Conservation (phyloP, 371 early-diverging fungal species). For the Mucor circinelloides region DNA sequence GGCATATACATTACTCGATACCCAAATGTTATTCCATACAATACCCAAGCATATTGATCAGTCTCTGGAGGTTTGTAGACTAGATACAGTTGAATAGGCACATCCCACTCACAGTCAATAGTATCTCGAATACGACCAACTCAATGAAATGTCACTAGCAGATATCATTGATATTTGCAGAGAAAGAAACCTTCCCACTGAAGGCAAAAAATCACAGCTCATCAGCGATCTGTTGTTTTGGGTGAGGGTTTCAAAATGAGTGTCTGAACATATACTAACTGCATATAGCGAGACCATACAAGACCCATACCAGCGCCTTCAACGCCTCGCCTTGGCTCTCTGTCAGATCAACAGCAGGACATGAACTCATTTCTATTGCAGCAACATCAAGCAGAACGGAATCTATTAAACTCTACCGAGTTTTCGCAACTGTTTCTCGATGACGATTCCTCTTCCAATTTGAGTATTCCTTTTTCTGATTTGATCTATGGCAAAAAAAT, state of each 20-base stretch:
- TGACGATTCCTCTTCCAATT: constrained; percentile 27
- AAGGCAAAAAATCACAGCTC: constrained; percentile 64
- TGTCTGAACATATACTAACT: not conserved
- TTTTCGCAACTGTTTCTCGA: constrained; percentile 56
- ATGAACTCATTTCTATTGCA: constrained; percentile 21
- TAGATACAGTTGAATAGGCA: not conserved
- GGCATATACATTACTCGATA: not conserved
- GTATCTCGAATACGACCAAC: constrained; percentile 6
- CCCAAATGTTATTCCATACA: constrained; percentile 10
- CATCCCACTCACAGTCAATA: not conserved
- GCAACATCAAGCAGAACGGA: constrained; percentile 20
- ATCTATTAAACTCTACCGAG: constrained; percentile 53
- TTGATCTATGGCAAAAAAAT: constrained; percentile 64
- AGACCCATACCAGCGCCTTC: constrained; percentile 72
- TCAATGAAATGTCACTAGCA: constrained; percentile 47
- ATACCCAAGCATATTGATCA: constrained; percentile 33
- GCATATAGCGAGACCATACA: constrained; percentile 62
- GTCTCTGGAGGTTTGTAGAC: constrained; percentile 39
- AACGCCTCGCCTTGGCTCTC: constrained; percentile 57
- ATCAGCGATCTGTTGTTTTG: constrained; percentile 65
- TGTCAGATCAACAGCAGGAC: constrained; percentile 7
- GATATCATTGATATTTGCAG: constrained; percentile 76
- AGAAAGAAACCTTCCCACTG: constrained; percentile 59
- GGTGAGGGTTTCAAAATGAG: constrained; percentile 33
- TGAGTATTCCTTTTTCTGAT: constrained; percentile 65